Conservation (phyloP, 2,329 filamentous ascomycete genomes). For the Rhinocladiella mackenziei region DNA sequence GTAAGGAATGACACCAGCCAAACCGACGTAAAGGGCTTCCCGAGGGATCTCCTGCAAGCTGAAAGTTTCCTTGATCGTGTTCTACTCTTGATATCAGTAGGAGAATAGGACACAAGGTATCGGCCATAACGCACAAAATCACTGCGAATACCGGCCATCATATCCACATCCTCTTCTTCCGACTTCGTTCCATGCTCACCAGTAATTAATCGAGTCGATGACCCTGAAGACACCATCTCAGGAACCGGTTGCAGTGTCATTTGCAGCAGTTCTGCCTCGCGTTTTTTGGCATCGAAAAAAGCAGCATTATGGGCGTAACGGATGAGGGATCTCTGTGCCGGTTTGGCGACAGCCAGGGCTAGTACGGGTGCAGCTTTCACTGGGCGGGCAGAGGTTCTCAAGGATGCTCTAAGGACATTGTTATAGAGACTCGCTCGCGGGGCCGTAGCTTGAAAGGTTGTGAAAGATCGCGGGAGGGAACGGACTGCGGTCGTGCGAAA, state of each 20-base stretch:
- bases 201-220: conserved; percentile 51
- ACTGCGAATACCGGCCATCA: conserved; percentile 50
- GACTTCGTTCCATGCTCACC: conserved; percentile 35
- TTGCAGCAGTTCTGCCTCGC: conserved; percentile 50
- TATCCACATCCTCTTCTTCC: conserved; percentile 44
- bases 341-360: conserved; percentile 43
- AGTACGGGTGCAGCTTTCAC: conserved; percentile 37
- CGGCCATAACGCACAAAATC: conserved; percentile 53
- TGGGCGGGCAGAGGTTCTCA: conserved; percentile 41
- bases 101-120: background rate
- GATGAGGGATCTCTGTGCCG: conserved; percentile 47
- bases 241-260: conserved; percentile 59
- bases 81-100: conserved; percentile 40
- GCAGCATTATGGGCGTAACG: conserved; percentile 39
- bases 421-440: conserved; percentile 34
- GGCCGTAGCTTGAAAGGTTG: conserved; percentile 30
- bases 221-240: conserved; percentile 57
- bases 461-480: conserved; percentile 43
- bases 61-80: conserved; percentile 66
- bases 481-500: conserved; percentile 45
- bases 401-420: conserved; percentile 41
- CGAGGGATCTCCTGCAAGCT: conserved; percentile 61
- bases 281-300: conserved; percentile 35
- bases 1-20: conserved; percentile 80
- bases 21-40: conserved; percentile 64